A percentile compares a stretch with the other conserved stretches of the same genome.
phyloP scores from a whole-genome alignment of 139 green algal species.

The Chloropicon primus region DNA sequence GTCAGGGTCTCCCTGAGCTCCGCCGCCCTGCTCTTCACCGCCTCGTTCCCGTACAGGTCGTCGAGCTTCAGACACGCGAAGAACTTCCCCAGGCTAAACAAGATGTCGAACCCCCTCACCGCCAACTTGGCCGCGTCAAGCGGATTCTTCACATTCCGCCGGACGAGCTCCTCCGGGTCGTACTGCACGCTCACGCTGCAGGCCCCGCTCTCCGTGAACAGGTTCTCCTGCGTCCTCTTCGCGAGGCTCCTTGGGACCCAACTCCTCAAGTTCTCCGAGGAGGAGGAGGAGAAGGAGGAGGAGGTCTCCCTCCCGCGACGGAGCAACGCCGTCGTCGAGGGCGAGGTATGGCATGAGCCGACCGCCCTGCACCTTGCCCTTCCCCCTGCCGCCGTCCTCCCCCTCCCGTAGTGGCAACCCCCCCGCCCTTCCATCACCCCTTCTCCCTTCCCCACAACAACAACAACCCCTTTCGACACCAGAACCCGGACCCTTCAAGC shows the following conservation, averaged over 20 bases:
- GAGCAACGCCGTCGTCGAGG: too few relatives aligned
- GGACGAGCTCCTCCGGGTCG: not conserved
- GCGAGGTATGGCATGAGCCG: too few relatives aligned
- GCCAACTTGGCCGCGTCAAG: not conserved
- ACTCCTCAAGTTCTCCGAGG: too few relatives aligned
- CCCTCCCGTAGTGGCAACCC: too few relatives aligned
- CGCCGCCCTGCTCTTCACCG: slow-evolving; percentile 48
- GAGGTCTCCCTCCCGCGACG: too few relatives aligned
- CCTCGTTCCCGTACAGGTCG: slow-evolving; percentile 19
- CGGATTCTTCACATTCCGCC: not conserved
- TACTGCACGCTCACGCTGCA: not conserved
- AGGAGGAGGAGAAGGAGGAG: too few relatives aligned
- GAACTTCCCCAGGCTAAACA: slow-evolving; percentile 30
- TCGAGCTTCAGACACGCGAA: slow-evolving; percentile 31
- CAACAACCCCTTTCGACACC: too few relatives aligned
- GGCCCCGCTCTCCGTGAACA: not conserved
- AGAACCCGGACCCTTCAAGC: too few relatives aligned
- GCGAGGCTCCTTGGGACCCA: not conserved
- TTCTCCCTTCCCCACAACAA: too few relatives aligned
- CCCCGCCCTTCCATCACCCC: too few relatives aligned
- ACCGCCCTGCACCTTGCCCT: too few relatives aligned
- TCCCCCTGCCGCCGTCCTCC: too few relatives aligned
- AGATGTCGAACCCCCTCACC: slow-evolving; percentile 24
- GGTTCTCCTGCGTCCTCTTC: not conserved
- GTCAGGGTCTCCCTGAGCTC: slow-evolving; percentile 77